These are phyloP conservation scores for Mucor indicus DNA, from an alignment of 371 early-diverging fungal genomes.

Conservation along the genomic window DNA sequence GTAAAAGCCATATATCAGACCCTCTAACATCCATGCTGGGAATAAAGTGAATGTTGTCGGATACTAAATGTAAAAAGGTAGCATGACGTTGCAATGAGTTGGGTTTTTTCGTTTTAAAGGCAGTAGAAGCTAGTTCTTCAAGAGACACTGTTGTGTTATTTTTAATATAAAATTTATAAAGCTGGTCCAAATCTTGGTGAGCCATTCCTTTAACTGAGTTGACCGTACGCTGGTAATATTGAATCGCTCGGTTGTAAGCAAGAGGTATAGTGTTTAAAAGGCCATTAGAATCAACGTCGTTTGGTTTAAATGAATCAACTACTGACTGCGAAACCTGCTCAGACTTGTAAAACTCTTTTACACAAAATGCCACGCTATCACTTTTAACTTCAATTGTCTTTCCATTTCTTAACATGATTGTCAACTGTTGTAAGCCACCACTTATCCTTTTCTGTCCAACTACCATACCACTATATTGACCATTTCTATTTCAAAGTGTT, in stretches of 20 bases:
- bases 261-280: conserved; percentile 10
- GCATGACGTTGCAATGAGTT: conserved; percentile 47
- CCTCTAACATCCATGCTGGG: conserved; percentile 40
- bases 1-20: conserved; percentile 53
- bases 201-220: conserved; percentile 18
- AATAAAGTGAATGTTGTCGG: conserved; percentile 47
- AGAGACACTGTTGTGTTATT: conserved; percentile 17
- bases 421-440: conserved; percentile 46
- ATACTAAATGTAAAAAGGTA: conserved; percentile 56
- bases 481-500: conserved; percentile 24
- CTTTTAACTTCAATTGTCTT: conserved; percentile 29
- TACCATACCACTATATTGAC: conserved; percentile 48
- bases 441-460: conserved; percentile 29
- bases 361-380: conserved; percentile 48
- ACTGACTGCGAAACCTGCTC: conserved; percentile 3
- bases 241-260: conserved; percentile 22
- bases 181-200: conserved; percentile 15
- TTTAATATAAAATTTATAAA: conserved; percentile 30
- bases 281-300: conserved; percentile 17
- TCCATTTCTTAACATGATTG: conserved; percentile 39
- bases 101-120: conserved; percentile 26
- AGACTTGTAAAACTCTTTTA: conserved; percentile 36
- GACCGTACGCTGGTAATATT: conserved; percentile 28
- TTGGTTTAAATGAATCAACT: conserved; percentile 6
- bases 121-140: conserved; percentile 35